Conservation (phyloP, 257 asterid genomes). For the Solanum pinnatisectum region DNA sequence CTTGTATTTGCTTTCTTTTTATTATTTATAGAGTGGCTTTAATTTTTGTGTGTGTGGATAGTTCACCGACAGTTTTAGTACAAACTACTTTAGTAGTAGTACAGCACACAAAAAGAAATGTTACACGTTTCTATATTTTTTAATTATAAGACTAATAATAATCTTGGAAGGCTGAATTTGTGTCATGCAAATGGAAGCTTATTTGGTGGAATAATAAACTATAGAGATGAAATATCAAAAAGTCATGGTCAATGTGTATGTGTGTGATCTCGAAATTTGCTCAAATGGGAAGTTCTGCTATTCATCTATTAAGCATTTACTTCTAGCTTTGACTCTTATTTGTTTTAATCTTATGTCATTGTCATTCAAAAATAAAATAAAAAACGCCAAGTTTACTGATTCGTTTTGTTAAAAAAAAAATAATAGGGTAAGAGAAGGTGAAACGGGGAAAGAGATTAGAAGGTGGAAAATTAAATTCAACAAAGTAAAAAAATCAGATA, state of each 20-base stretch:
- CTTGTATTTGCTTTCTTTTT: not conserved
- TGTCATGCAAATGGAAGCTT: slow-evolving; percentile 18
- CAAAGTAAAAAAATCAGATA: not conserved
- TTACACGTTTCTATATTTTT: not conserved
- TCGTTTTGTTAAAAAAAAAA: too few species aligned
- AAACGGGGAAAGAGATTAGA: too few species aligned
- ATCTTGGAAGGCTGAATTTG: slow-evolving; percentile 13
- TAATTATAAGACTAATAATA: not conserved
- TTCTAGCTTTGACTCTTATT: not conserved
- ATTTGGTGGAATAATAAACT: slow-evolving; percentile 3
- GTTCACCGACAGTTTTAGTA: not conserved
- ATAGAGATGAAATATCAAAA: not conserved
- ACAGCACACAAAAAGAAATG: not conserved
- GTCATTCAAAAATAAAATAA: not conserved
- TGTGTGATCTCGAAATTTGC: slow-evolving; percentile 8
- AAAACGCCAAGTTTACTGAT: not conserved
- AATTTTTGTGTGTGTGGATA: not conserved
- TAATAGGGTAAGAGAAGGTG: too few species aligned
- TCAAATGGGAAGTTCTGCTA: not conserved
- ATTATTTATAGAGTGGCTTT: not conserved
- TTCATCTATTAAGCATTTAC: not conserved
- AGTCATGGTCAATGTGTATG: slow-evolving; percentile 11
- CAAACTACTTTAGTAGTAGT: not conserved
- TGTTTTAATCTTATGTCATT: not conserved
- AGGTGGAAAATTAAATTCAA: not conserved